These are phyloP conservation scores for Paecilomyces variotii DNA, from an alignment of 2,329 filamentous ascomycete species.

Conservation along the genomic window DNA sequence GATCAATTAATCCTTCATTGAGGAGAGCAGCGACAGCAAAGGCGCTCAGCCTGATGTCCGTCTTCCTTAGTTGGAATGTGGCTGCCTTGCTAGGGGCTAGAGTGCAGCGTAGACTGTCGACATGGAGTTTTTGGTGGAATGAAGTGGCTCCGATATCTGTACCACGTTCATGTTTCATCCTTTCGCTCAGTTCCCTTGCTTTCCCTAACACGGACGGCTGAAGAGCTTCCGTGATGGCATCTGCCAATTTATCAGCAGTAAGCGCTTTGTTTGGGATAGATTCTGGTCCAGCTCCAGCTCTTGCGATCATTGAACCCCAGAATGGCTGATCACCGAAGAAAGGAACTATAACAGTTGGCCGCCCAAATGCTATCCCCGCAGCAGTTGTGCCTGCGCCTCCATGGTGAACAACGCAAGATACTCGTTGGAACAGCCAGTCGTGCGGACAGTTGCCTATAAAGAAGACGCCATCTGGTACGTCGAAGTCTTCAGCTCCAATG, in stretches of 20 bases:
- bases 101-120: constrained; percentile 61
- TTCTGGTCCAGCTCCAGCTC: constrained; percentile 62
- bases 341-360: constrained; percentile 73
- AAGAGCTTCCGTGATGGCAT: constrained; percentile 55
- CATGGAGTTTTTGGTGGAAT: constrained; percentile 63
- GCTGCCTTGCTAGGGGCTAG: constrained; percentile 61
- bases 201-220: constrained; percentile 52
- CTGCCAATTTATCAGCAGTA: constrained; percentile 57
- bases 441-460: constrained; percentile 82
- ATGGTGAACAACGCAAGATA: constrained; percentile 77
- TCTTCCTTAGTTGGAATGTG: constrained; percentile 65
- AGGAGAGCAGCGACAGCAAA: constrained; percentile 65
- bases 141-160: constrained; percentile 55
- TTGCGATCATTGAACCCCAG: constrained; percentile 69
- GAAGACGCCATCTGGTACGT: constrained; percentile 66
- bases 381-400: constrained; percentile 84
- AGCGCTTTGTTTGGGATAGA: constrained; percentile 63
- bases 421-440: constrained; percentile 78
- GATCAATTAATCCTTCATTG: constrained; percentile 55
- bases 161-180: constrained; percentile 59
- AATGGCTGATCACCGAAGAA: constrained; percentile 85
- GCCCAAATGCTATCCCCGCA: constrained; percentile 71
- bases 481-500: constrained; percentile 62
- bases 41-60: constrained; percentile 59
- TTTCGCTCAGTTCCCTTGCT: constrained; percentile 51